phyloP scores from a whole-genome alignment of 108 stramenopile species.

The Fistulifera pelliculosa region DNA sequence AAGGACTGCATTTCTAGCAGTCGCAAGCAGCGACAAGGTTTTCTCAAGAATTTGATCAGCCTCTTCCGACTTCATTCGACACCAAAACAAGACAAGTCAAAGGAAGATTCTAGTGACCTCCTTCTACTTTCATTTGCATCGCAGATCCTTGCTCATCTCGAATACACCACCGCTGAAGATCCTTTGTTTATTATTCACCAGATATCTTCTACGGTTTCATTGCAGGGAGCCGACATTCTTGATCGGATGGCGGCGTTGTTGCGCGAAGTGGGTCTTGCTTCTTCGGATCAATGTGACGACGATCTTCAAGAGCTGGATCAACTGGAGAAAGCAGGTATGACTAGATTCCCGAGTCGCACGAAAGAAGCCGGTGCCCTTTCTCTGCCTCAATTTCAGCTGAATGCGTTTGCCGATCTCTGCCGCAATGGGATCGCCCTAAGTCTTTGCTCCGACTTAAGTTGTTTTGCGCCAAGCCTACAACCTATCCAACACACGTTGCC shows the following conservation, averaged over 20 bases:
- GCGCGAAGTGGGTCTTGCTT: conserved; percentile 32
- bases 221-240: conserved; percentile 51
- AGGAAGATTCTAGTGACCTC: conserved; percentile 21
- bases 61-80: conserved; percentile 30
- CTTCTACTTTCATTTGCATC: conserved; percentile 60
- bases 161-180: conserved; percentile 61
- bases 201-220: conserved; percentile 41
- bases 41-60: conserved; percentile 45
- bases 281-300: conserved; percentile 44
- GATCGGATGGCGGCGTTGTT: conserved; percentile 52
- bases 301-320: conserved; percentile 53
- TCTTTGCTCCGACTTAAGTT: conserved; percentile 62
- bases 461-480: conserved; percentile 66
- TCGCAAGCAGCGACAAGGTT: conserved; percentile 59
- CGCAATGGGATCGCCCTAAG: conserved; percentile 41
- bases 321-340: conserved; percentile 43
- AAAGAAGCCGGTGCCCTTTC: conserved; percentile 27
- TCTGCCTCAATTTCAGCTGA: conserved; percentile 21
- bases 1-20: conserved; percentile 58
- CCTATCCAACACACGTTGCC: conserved; percentile 53
- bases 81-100: conserved; percentile 14
- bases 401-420: conserved; percentile 41
- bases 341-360: conserved; percentile 23
- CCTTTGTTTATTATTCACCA: conserved; percentile 67
- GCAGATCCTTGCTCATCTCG: conserved; percentile 74